A percentile compares a stretch with the other conserved stretches of the same genome.
Conservation (phyloP, 2,329 filamentous ascomycete species). For the Teratosphaeriaceae sp. region DNA sequence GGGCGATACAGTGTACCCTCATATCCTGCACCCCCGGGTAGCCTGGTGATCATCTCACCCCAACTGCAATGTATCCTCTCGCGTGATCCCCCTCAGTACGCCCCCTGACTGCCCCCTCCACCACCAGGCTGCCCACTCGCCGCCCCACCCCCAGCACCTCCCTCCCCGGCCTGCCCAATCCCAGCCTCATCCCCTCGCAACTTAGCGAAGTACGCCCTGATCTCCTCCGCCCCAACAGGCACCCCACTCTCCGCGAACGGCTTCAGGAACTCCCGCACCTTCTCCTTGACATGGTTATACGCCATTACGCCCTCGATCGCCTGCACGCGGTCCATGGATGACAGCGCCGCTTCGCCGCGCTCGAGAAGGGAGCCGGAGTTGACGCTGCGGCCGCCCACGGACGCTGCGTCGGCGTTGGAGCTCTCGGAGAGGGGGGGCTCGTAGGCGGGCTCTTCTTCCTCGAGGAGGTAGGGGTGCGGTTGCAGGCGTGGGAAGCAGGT, state of each 20-base stretch:
- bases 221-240: slow-evolving; percentile 87
- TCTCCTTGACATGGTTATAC: slow-evolving; percentile 93
- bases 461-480: slow-evolving; percentile 71
- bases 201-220: slow-evolving; percentile 94
- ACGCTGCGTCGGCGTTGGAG: slow-evolving; percentile 44
- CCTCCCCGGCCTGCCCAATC: slow-evolving; percentile 13
- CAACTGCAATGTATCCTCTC: too few relatives aligned
- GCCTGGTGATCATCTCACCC: too few relatives aligned
- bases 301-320: slow-evolving; percentile 96
- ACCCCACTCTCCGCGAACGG: slow-evolving; percentile 88
- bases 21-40: too few relatives aligned
- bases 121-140: too few relatives aligned
- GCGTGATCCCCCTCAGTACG: too few relatives aligned
- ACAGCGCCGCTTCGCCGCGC: slow-evolving; percentile 84
- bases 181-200: slow-evolving; percentile 74
- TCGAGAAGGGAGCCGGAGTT: slow-evolving; percentile 82
- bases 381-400: slow-evolving; percentile 38
- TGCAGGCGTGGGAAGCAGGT: slow-evolving; percentile 70
- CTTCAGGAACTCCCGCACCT: slow-evolving; percentile 89
- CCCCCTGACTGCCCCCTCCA: too few relatives aligned
- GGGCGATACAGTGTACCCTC: too few relatives aligned
- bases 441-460: slow-evolving; percentile 92
- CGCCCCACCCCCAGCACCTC: too few relatives aligned
- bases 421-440: slow-evolving; percentile 73
- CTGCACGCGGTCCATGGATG: slow-evolving; percentile 83